Evolutionary conservation across 768 basidiomycete genomes (phyloP), one percentile per base, ranked within the genome.

Genomic region (Clathrus columnatus): DNA sequence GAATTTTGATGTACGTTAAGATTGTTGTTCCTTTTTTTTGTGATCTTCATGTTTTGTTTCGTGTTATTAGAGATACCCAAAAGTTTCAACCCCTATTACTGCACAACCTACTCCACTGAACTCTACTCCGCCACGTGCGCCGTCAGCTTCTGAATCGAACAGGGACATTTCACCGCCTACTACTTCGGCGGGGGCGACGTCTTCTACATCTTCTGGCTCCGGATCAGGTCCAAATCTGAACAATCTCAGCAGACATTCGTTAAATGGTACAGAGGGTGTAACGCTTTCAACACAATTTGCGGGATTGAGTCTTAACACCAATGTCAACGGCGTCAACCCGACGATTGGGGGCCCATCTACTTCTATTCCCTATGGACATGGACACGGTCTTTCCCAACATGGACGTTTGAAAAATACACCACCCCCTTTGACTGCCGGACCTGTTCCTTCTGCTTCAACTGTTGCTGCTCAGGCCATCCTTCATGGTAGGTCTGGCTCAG

Each of bases 171-270:
- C 47, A 18, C 24, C 47, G 6, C 24, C 47, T 8, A 29, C 23
- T 14, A 48, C 47, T 62, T 74, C 69, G 77, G 75, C 54, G 64
- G 71, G 52, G 76, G 76, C 63, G 78, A 79, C 54, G 50, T 46
- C 26, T 23, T 21, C 26, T 23, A n/a, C 10, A 47, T 29, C 47
- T 26, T 26, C 47, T n/a, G 36, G 36, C 2, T 36, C 36, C n/a
- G 36, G 64, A 71, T 72, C 54, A 66, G 56, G n/a, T n/a, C 56
- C 65, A 27, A 57, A 65, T 20, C 62, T 67, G 57, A 69, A 69
- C 59, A 71, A 81, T 47, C 82, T 73, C 60, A 75, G 81, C 55
- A 82, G 84, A 58, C 86, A 87, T 64, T 87, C 88, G 30, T 81
- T 87, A 70, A 85, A 83, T 61, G 85, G 86, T 54, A 79, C 83